A percentile compares a stretch with the other conserved stretches of the same genome.
phyloP scores from a whole-genome alignment of 768 basidiomycete species.

The Boletus eberwhitei region DNA sequence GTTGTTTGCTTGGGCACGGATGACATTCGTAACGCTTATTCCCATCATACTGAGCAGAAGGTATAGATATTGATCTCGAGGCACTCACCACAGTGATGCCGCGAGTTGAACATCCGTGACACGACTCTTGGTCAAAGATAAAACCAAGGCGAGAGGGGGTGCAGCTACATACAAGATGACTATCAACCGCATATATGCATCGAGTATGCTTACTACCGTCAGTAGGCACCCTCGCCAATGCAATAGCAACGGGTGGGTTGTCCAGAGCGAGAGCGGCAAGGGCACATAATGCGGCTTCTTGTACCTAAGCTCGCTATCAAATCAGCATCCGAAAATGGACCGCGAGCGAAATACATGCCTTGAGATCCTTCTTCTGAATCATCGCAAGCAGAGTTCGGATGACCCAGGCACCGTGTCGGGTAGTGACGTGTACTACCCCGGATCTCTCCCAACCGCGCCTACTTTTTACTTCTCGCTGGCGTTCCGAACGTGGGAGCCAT shows the following conservation, averaged over 20 bases:
- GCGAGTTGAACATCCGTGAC: slow-evolving; percentile 62
- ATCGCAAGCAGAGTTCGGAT: slow-evolving; percentile 48
- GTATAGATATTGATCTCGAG: not conserved
- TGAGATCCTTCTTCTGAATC: slow-evolving; percentile 49
- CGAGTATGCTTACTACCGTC: slow-evolving; percentile 39
- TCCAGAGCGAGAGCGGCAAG: slow-evolving; percentile 67
- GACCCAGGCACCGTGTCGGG: slow-evolving; percentile 58
- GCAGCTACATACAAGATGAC: slow-evolving; percentile 6
- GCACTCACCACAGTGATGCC: slow-evolving; percentile 61
- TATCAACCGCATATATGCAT: slow-evolving; percentile 2
- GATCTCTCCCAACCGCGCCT: slow-evolving; percentile 76
- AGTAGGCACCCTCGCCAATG: slow-evolving; percentile 41
- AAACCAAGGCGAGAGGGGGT: slow-evolving; percentile 37
- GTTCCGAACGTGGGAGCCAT: slow-evolving; percentile 61
- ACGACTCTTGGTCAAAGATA: slow-evolving; percentile 57
- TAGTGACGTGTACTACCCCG: slow-evolving; percentile 35
- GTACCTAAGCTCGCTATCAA: slow-evolving; percentile 38
- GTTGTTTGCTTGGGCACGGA: slow-evolving; percentile 45
- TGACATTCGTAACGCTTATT: slow-evolving; percentile 55
- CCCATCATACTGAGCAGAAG: not conserved
- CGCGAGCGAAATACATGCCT: slow-evolving; percentile 35
- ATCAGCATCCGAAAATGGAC: not conserved
- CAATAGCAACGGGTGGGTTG: slow-evolving; percentile 48
- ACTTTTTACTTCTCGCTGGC: slow-evolving; percentile 51
- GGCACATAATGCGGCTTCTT: slow-evolving; percentile 63